phyloP scores from a whole-genome alignment of 345 rosid species.

The Corchorus capsularis region DNA sequence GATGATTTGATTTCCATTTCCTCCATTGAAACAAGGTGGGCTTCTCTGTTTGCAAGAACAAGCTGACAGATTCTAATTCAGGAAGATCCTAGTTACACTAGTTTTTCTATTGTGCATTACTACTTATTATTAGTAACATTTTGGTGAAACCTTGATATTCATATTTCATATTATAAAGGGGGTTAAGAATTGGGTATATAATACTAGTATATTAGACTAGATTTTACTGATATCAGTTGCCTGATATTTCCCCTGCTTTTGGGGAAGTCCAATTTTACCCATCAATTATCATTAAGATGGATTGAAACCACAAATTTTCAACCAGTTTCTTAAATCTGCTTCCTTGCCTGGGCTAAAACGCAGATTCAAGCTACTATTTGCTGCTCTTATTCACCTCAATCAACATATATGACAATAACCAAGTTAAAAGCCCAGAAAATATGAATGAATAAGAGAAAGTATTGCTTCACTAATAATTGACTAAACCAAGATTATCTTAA shows the following conservation, averaged over 20 bases:
- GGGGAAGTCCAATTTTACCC: neutral
- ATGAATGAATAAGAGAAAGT: neutral
- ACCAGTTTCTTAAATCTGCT: too few relatives aligned
- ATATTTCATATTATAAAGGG: neutral
- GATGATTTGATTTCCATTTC: neutral
- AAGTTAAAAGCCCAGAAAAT: neutral
- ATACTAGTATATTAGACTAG: neutral
- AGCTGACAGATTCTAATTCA: neutral
- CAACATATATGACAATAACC: neutral
- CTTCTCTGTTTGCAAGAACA: neutral
- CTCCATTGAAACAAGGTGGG: neutral
- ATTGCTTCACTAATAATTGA: neutral
- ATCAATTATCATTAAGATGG: neutral
- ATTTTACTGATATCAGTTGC: neutral
- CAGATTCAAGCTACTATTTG: neutral
- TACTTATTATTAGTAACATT: neutral
- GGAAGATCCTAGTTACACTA: neutral
- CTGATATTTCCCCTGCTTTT: too few relatives aligned
- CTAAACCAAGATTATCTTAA: neutral
- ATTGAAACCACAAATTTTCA: neutral
- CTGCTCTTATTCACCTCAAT: constrained; percentile 5
- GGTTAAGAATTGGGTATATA: too few relatives aligned
- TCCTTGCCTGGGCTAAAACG: too few relatives aligned
- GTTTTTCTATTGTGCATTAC: too few relatives aligned
- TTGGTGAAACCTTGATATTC: neutral